Evolutionary conservation across 75 land plant species (phyloP).

Genomic region (Pinus tabuliformis): DNA sequence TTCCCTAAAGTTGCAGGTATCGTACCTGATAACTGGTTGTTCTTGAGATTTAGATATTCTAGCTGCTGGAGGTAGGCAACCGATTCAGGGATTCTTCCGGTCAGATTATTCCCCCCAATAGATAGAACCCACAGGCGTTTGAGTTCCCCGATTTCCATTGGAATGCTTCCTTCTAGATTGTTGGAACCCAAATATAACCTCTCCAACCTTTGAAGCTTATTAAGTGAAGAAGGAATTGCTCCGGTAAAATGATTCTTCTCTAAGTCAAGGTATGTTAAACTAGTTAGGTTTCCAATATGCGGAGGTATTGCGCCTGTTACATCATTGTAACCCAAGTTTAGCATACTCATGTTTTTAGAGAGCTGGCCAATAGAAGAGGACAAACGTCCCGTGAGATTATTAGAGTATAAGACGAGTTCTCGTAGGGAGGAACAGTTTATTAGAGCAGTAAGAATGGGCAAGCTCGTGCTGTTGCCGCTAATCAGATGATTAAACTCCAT

Average conservation of each 20-base stretch:
- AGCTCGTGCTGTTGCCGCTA: background rate
- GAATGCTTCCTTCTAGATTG: constrained; percentile 13
- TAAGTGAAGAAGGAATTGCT: too few relatives aligned
- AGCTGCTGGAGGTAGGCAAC: too few relatives aligned
- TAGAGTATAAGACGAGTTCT: background rate
- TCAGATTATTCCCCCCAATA: too few relatives aligned
- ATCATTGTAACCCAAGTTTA: background rate
- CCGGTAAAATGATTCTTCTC: too few relatives aligned
- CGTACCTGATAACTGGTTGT: too few relatives aligned
- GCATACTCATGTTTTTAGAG: background rate
- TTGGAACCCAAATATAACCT: background rate
- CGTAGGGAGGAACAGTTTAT: background rate
- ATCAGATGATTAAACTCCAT: background rate
- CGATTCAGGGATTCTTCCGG: too few relatives aligned
- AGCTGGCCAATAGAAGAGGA: background rate
- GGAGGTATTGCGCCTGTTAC: background rate
- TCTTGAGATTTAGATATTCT: too few relatives aligned
- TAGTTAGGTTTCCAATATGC: background rate
- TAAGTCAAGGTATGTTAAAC: background rate
- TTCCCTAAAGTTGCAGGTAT: too few relatives aligned
- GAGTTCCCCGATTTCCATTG: too few relatives aligned
- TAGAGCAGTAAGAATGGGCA: constrained; percentile 1
- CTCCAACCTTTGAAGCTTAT: too few relatives aligned
- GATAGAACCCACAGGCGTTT: too few relatives aligned
- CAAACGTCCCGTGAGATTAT: background rate